Percentiles rank a stretch among this genome's conserved stretches.
Conservation (phyloP, 352 stramenopile species). For the Phytophthora lateralis region DNA sequence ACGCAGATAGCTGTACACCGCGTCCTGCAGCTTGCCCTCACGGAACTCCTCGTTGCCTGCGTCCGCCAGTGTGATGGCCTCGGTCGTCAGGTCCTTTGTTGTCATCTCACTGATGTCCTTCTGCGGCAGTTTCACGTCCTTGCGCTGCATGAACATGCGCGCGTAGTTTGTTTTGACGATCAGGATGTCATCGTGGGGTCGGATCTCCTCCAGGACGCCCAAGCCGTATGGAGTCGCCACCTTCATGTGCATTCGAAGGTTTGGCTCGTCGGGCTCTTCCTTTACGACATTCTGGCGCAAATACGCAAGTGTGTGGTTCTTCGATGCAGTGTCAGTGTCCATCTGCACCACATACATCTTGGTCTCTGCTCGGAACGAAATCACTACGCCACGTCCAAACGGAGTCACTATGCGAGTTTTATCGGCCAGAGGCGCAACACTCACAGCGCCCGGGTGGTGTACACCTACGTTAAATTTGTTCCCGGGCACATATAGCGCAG, state of each 20-base stretch:
- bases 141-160: slow-evolving; percentile 82
- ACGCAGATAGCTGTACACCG: slow-evolving; percentile 79
- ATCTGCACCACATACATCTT: slow-evolving; percentile 88
- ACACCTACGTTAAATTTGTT: slow-evolving; percentile 66
- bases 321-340: slow-evolving; percentile 58
- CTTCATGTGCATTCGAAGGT: slow-evolving; percentile 82
- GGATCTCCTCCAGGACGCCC: slow-evolving; percentile 72
- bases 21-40: slow-evolving; percentile 58
- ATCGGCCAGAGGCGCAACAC: slow-evolving; percentile 65
- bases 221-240: slow-evolving; percentile 76
- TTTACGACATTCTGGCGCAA: slow-evolving; percentile 64
- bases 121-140: slow-evolving; percentile 69
- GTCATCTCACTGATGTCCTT: slow-evolving; percentile 78
- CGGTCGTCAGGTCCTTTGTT: slow-evolving; percentile 75
- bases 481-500: slow-evolving; percentile 78
- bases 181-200: slow-evolving; percentile 65
- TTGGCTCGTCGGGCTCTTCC: slow-evolving; percentile 70
- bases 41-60: slow-evolving; percentile 78
- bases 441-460: slow-evolving; percentile 75
- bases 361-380: slow-evolving; percentile 70
- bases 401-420: slow-evolving; percentile 77
- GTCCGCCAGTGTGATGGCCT: slow-evolving; percentile 70
- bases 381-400: slow-evolving; percentile 73
- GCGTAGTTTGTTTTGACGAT: slow-evolving; percentile 71
- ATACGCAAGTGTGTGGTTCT: slow-evolving; percentile 72